Base-by-base conservation (phyloP, 768 basidiomycete species). In the Cystobasidium ongulense region DNA sequence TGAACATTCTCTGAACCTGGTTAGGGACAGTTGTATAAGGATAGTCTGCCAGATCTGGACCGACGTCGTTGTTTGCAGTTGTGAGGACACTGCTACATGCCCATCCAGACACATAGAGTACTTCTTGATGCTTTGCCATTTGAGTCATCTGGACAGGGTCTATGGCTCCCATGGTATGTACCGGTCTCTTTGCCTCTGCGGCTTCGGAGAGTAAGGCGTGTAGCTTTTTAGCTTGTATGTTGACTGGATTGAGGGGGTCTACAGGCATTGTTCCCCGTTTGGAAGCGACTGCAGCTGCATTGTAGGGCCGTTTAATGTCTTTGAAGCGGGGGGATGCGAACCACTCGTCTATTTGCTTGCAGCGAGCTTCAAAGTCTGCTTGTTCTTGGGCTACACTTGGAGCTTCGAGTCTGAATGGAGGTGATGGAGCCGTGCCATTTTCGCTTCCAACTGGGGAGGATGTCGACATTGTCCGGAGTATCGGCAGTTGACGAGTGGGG, bases 1-100 rank as follows among this genome's bases (percentile, higher is more conserved):
- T 90, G 83, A 91, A 90, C 63, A 96, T 85, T 61, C 91, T 86
- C 71, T 95, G 90, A 0, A 96, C 93, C 80, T 95, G 92, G 80
- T 96, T 95, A 27, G 94, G 93, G 18, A 97, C 92, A 0, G 92
- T 95, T 11, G 92, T 93, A 81, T 96, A 96, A 0, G 93, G 92
- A 80, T 96, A 95, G 81, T 97, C 94, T 39, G 78, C 78, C 89
- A 93, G 85, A 82, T 96, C 92, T 25, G 91, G 92, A 18, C 92
- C 92, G 73, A 93, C 90, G 82, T 94, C 91, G 80, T 92, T 94
- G 80, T 88, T 89, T 8, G 88, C 90, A 1, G 92, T 93, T 3
- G 92, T 93, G 64, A 95, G 83, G 61, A 92, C 84, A 76, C 90
- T 91, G 53, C 89, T 90, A 29, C 87, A 85, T 17, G 77, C 92